phyloP scores from a whole-genome alignment of 2,329 filamentous ascomycete species.

The Colletotrichum musae region DNA sequence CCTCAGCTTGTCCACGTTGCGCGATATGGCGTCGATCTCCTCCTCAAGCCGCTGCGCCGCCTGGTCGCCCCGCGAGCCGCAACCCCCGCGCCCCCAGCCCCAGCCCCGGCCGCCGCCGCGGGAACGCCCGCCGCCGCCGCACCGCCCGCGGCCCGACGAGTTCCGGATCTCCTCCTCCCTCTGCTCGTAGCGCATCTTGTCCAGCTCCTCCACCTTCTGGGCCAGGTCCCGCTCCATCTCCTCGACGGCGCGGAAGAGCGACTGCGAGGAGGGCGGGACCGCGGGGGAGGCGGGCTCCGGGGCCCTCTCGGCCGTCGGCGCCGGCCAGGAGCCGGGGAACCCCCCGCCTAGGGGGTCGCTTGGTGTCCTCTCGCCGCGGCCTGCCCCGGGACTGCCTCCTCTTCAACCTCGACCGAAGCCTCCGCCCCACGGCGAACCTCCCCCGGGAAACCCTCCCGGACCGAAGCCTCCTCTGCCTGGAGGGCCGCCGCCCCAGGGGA shows the following conservation, averaged over 20 bases:
- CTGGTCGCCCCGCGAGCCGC: slow-evolving; percentile 7
- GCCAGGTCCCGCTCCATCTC: slow-evolving; percentile 20
- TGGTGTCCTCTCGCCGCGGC: neutral
- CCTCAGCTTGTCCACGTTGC: slow-evolving; percentile 54
- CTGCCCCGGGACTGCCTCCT: neutral
- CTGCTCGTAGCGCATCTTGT: slow-evolving; percentile 19
- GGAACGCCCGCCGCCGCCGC: slow-evolving; percentile 32
- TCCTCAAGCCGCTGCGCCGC: slow-evolving; percentile 48
- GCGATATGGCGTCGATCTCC: slow-evolving; percentile 57
- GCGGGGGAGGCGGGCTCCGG: slow-evolving; percentile 1
- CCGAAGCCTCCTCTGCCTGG: slow-evolving; percentile 5
- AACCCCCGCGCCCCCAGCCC: slow-evolving; percentile 12
- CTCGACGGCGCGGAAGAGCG: slow-evolving; percentile 23
- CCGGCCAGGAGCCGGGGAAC: slow-evolving; percentile 25
- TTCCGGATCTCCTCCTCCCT: slow-evolving; percentile 30
- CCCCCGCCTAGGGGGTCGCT: slow-evolving; percentile 4
- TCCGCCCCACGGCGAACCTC: slow-evolving; percentile 8
- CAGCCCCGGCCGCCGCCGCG: slow-evolving; percentile 20
- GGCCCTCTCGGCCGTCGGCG: neutral
- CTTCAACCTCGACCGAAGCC: slow-evolving; percentile 33
- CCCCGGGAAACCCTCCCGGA: neutral
- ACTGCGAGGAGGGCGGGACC: slow-evolving; percentile 24
- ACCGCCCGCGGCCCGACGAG: slow-evolving; percentile 29
- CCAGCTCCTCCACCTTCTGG: slow-evolving; percentile 39
- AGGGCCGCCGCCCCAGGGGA: slow-evolving; percentile 14